These are phyloP conservation scores for Rhizopogon rudus DNA, from an alignment of 768 basidiomycete species.

Conservation along the genomic window DNA sequence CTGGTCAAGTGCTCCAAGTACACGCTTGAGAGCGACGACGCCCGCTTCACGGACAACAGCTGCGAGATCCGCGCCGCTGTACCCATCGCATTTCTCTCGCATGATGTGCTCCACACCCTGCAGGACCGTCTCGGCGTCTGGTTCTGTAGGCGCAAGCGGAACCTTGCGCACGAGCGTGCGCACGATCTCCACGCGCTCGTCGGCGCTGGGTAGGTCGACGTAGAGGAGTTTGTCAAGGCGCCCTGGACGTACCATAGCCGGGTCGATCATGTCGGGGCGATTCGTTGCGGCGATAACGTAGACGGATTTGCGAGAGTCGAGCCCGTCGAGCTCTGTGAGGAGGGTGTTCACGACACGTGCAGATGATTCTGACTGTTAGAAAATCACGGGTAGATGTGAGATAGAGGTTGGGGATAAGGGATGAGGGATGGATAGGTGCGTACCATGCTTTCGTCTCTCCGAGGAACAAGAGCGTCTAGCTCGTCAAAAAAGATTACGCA, in stretches of 20 bases:
- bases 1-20: constrained; percentile 61
- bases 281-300: constrained; percentile 96
- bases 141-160: constrained; percentile 46
- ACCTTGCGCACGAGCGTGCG: constrained; percentile 69
- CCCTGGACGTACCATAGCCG: constrained; percentile 96
- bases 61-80: constrained; percentile 89
- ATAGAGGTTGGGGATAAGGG: neutral
- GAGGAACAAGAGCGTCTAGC: constrained; percentile 85
- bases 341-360: constrained; percentile 90
- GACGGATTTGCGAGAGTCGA: constrained; percentile 80
- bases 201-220: constrained; percentile 74
- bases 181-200: constrained; percentile 81
- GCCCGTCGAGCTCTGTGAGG: constrained; percentile 89
- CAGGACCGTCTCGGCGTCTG: constrained; percentile 12
- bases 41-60: constrained; percentile 87
- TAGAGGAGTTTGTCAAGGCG: constrained; percentile 92
- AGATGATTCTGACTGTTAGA: constrained; percentile 78
- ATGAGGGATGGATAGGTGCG: constrained; percentile 17
- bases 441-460: constrained; percentile 86
- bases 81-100: constrained; percentile 69
- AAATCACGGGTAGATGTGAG: neutral
- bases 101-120: constrained; percentile 44
- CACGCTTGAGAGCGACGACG: constrained; percentile 70
- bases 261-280: constrained; percentile 95
- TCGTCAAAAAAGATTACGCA: constrained; percentile 97